Conservation (phyloP, 441 rosid genomes). For the Corymbia citriodora region DNA sequence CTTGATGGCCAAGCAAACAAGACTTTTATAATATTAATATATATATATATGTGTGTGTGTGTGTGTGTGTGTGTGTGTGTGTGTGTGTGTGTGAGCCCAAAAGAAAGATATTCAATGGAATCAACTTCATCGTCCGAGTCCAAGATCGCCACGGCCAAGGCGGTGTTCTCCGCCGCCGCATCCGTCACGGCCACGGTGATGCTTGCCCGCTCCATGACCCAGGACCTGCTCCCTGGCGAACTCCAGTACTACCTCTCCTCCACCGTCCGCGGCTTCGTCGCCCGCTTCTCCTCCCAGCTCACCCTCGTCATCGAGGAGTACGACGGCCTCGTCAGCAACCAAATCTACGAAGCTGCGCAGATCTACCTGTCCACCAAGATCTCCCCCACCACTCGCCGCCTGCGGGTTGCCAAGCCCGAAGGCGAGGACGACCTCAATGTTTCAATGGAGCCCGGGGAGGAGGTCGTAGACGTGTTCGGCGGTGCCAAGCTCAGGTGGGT, state of each 20-base stretch:
- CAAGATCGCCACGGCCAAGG: conserved; percentile 37
- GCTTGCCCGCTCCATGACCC: conserved; percentile 43
- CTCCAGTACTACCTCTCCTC: conserved; percentile 21
- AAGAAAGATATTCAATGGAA: background rate
- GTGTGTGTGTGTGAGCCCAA: background rate
- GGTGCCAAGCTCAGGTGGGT: conserved; percentile 49
- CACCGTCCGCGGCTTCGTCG: conserved; percentile 22
- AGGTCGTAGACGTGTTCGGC: conserved; percentile 33
- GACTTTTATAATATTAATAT: background rate
- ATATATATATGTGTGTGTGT: too few species aligned
- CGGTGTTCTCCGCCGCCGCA: conserved; percentile 44
- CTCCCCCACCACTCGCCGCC: conserved; percentile 31
- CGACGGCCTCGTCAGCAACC: conserved; percentile 49
- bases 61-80: too few species aligned
- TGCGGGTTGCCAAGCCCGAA: conserved; percentile 45
- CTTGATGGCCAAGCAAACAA: background rate
- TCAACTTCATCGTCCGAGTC: conserved; percentile 19
- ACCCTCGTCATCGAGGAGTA: conserved; percentile 50
- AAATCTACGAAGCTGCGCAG: conserved; percentile 47
- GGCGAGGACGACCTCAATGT: conserved; percentile 35
- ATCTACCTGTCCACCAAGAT: conserved; percentile 35
- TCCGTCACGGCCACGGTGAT: conserved; percentile 47
- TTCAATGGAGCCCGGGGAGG: conserved; percentile 46
- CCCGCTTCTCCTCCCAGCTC: conserved; percentile 38
- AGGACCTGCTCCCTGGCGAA: conserved; percentile 40